Evolutionary conservation across 306 rosid genomes (phyloP).

Genomic region (Vigna hirtella): DNA sequence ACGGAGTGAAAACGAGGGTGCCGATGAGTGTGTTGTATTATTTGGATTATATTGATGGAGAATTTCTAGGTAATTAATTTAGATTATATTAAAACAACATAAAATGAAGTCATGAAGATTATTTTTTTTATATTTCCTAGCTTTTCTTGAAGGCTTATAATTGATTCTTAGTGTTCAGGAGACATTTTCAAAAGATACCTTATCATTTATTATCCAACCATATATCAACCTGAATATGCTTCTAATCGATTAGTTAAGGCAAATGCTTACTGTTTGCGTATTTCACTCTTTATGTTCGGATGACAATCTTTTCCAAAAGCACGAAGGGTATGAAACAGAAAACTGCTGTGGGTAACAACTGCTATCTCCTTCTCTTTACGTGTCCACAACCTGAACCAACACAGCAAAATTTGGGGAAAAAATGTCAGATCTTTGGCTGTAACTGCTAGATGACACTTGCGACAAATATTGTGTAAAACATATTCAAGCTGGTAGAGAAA

Average conservation of each 20-base stretch:
- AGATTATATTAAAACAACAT: not conserved
- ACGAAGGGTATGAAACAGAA: slow-evolving; percentile 65
- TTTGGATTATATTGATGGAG: too few relatives aligned
- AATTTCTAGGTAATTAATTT: not conserved
- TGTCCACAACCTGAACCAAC: slow-evolving; percentile 75
- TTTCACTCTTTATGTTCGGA: slow-evolving; percentile 68
- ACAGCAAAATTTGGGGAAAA: slow-evolving; percentile 16
- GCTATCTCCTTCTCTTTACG: slow-evolving; percentile 88
- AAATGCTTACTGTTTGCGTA: slow-evolving; percentile 64
- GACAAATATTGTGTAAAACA: slow-evolving; percentile 2
- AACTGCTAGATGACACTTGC: slow-evolving; percentile 15
- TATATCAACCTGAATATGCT: slow-evolving; percentile 31
- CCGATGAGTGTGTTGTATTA: too few relatives aligned
- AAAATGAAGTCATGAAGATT: slow-evolving; percentile 8
- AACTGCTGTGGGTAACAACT: slow-evolving; percentile 76
- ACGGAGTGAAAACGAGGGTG: too few relatives aligned
- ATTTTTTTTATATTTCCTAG: not conserved
- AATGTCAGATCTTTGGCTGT: slow-evolving; percentile 19
- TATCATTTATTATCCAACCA: slow-evolving; percentile 15
- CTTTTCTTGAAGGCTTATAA: not conserved
- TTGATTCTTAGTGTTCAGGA: slow-evolving; percentile 14
- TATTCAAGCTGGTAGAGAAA: slow-evolving; percentile 38
- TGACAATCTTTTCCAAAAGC: slow-evolving; percentile 82
- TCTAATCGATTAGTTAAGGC: slow-evolving; percentile 1
- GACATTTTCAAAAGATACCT: slow-evolving; percentile 6